Percentiles rank a stretch among this genome's conserved stretches.
Evolutionary conservation across 352 stramenopile species (phyloP).

Genomic region (Pythium brachiatum): DNA sequence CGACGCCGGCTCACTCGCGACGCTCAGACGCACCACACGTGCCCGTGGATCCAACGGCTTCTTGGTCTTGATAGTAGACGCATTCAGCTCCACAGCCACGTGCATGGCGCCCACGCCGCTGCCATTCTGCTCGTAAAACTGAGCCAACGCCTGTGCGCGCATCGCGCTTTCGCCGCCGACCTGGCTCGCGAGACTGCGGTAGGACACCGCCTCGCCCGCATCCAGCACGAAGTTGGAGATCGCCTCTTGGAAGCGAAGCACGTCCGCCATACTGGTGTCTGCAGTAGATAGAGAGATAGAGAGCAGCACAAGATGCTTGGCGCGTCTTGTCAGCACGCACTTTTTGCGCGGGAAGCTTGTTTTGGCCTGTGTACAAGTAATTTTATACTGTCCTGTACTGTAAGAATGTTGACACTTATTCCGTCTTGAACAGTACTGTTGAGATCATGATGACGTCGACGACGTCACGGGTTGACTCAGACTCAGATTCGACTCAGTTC

Average conservation of each 20-base stretch:
- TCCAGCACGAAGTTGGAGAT: constrained; percentile 57
- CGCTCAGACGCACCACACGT: constrained; percentile 39
- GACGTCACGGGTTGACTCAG: constrained; percentile 9
- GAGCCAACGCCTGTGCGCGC: constrained; percentile 30
- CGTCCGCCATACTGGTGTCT: constrained; percentile 3
- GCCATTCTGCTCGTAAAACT: constrained; percentile 36
- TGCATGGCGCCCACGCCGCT: constrained; percentile 39
- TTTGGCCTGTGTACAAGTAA: constrained; percentile 5
- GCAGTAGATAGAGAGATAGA: not conserved
- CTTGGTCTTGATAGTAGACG: not conserved
- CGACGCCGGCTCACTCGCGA: not conserved
- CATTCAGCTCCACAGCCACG: constrained; percentile 36
- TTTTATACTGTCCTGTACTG: constrained; percentile 14
- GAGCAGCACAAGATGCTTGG: not conserved
- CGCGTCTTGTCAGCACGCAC: constrained; percentile 7
- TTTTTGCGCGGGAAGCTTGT: constrained; percentile 26
- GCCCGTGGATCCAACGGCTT: constrained; percentile 38
- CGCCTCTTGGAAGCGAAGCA: constrained; percentile 51
- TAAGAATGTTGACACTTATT: not conserved
- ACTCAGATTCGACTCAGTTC: constrained; percentile 6
- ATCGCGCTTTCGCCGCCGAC: constrained; percentile 11
- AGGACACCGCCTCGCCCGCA: constrained; percentile 48
- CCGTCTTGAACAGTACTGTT: constrained; percentile 2
- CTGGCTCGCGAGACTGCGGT: constrained; percentile 38
- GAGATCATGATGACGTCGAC: constrained; percentile 2